Evolutionary conservation across 768 basidiomycete species (phyloP).

Genomic region (Trichaptum fuscoviolaceum): DNA sequence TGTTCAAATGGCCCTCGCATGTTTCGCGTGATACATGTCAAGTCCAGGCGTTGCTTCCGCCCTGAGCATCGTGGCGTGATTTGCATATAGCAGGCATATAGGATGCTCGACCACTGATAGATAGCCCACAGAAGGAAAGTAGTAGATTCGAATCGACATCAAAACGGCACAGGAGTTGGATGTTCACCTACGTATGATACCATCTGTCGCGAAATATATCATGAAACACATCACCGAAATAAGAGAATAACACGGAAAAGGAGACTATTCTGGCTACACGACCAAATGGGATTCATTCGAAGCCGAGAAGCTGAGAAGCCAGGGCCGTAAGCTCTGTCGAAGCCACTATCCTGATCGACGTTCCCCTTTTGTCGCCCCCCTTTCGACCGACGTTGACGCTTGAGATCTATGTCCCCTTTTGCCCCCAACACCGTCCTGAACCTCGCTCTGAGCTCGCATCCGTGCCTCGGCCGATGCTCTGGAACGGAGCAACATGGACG

Average conservation of each 20-base stretch:
- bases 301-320: background rate
- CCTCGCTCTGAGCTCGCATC: background rate
- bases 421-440: background rate
- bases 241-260: background rate
- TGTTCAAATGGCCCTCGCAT: too few relatives aligned
- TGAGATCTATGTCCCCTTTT: background rate
- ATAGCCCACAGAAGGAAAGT: too few relatives aligned
- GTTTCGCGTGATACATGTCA: background rate
- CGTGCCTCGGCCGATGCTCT: too few relatives aligned
- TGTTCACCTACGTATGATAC: background rate
- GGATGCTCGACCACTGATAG: too few relatives aligned
- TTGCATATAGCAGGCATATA: background rate
- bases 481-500: background rate
- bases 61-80: background rate
- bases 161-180: too few relatives aligned
- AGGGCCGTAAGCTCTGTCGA: slow-evolving; percentile 1
- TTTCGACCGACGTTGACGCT: background rate
- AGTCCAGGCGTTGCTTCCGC: background rate
- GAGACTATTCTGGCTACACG: background rate
- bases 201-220: background rate
- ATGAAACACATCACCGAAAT: background rate
- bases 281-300: background rate
- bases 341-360: background rate
- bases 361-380: too few relatives aligned
- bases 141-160: too few relatives aligned